Percentiles rank a stretch among this genome's conserved stretches.
phyloP scores from a whole-genome alignment of 2,329 filamentous ascomycete species.

The Aspergillus floridensis region DNA sequence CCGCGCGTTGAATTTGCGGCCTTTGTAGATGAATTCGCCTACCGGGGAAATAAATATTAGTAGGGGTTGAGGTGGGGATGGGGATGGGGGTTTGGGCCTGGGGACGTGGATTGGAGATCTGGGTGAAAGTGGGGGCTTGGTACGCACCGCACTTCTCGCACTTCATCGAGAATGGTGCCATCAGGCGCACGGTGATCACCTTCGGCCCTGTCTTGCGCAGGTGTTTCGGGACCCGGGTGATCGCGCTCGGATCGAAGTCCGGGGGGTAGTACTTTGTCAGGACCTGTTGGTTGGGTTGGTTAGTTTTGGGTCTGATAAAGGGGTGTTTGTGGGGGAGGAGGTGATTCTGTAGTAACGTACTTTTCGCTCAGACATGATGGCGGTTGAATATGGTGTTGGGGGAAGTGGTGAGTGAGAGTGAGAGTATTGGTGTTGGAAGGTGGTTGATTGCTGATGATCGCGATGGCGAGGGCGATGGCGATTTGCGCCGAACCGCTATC shows the following conservation, averaged over 20 bases:
- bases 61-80: background rate
- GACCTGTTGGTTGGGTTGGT: background rate
- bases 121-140: no score
- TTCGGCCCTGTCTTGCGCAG: conserved; percentile 66
- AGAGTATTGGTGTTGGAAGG: background rate
- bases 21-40: conserved; percentile 85
- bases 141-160: conserved; percentile 51
- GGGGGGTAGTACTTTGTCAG: conserved; percentile 56
- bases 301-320: background rate
- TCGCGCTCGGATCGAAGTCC: conserved; percentile 85
- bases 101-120: no score
- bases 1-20: conserved; percentile 89
- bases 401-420: background rate
- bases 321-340: background rate
- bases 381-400: background rate
- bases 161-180: conserved; percentile 83
- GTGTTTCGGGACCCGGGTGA: conserved; percentile 64
- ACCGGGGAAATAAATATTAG: background rate
- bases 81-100: background rate
- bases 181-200: conserved; percentile 81
- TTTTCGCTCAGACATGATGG: conserved; percentile 69
- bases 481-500: background rate
- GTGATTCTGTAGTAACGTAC: conserved; percentile 4
- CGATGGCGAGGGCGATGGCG: background rate
- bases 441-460: background rate